Evolutionary conservation across 768 basidiomycete genomes (phyloP).

Genomic region (Boletus rubroflammeus): DNA sequence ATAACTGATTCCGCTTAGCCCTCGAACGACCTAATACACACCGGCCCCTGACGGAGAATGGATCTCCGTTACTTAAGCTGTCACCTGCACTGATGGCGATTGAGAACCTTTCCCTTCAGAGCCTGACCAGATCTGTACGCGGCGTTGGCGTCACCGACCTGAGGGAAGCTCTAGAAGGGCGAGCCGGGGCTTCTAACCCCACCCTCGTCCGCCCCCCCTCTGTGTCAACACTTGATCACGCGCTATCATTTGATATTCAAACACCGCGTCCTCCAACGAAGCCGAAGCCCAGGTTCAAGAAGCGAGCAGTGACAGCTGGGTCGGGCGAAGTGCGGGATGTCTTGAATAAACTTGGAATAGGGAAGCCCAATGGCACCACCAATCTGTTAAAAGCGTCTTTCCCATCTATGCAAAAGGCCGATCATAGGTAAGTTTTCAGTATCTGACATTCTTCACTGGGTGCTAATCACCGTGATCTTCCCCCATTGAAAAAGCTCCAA

Average conservation of each 20-base stretch:
- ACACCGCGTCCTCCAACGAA: conserved; percentile 44
- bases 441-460: not conserved
- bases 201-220: conserved; percentile 66
- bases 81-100: conserved; percentile 88
- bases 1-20: conserved; percentile 36
- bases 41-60: conserved; percentile 64
- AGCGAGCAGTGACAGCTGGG: conserved; percentile 45
- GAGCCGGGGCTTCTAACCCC: conserved; percentile 78
- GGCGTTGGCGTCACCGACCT: conserved; percentile 87
- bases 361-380: conserved; percentile 58
- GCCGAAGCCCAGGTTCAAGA: conserved; percentile 55
- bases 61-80: conserved; percentile 73
- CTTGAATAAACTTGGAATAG: conserved; percentile 78
- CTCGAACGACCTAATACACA: conserved; percentile 50
- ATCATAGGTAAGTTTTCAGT: conserved; percentile 35
- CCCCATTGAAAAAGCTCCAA: conserved; percentile 13
- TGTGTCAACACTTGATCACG: conserved; percentile 72
- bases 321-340: conserved; percentile 78
- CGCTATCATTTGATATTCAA: conserved; percentile 45
- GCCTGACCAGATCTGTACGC: conserved; percentile 71
- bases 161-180: conserved; percentile 84
- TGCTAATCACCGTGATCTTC: conserved; percentile 5
- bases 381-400: conserved; percentile 72
- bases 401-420: conserved; percentile 47
- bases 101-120: conserved; percentile 85